Evolutionary conservation across 2,329 filamentous ascomycete genomes (phyloP), one percentile per base, ranked within the genome.

Genomic region (Orbilia ellipsospora): DNA sequence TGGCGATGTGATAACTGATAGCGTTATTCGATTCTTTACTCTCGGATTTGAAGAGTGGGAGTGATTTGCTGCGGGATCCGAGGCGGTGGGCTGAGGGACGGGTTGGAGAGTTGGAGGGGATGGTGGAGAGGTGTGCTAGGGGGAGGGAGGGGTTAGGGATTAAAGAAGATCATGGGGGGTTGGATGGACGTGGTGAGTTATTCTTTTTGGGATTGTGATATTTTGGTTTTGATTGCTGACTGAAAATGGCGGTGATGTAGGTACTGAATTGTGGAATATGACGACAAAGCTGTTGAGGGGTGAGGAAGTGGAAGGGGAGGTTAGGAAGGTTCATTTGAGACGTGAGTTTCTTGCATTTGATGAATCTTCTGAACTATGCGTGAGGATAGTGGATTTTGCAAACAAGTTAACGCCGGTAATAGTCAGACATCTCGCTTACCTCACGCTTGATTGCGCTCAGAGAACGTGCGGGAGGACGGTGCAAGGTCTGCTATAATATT

Each of bases 271-370:
- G 5, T 73, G 73, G 77, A 66, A 70, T 51, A 69, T 67, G 56
- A 51, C 61, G 18, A 54, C 77, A 8, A 77, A 80, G 40, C 60
- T 79, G 16, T 77, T 80, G 59, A 73, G 42, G 23, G 36, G 48
- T 4, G 52, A 59, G n/a, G 60, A 44, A 15, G 72, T 73, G 57
- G 68, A 55, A 4, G 72, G 65, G 40, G n/a, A 63, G 18, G 54
- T 54, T 7, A 75, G 61, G 15, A 40, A 44, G 23, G 40, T 40
- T 7, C 28, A 69, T 54, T 28, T 75, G 59, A 75, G 31, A 54
- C 45, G 72, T 69, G 44, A 62, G 72, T 54, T 56, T 42, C 6
- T 18, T 13, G 12, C 3, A 12, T 52, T 52, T 18, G 4, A 51
- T n/a, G 52, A 36, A 36, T 40, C 56, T 51, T 16, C 23, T 26